phyloP scores from a whole-genome alignment of 2,329 filamentous ascomycete species.

The Aspergillus spinulosporus region DNA sequence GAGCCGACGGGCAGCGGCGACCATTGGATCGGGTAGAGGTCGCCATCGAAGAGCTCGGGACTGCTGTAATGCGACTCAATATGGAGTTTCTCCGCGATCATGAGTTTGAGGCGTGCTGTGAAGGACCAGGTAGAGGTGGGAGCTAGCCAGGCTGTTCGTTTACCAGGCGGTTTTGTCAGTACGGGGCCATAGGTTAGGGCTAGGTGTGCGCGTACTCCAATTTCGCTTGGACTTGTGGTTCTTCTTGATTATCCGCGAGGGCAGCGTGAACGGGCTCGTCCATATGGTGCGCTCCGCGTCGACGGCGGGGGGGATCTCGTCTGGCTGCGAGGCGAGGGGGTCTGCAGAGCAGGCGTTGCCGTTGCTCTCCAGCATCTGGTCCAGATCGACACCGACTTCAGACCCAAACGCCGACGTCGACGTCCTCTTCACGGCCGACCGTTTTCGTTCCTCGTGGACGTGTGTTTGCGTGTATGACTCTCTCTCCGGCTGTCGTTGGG shows the following conservation, averaged over 20 bases:
- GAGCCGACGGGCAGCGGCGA: constrained; percentile 29
- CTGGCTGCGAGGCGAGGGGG: not conserved
- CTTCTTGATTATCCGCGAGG: constrained; percentile 20
- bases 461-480: not conserved
- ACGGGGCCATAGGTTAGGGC: not conserved
- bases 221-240: constrained; percentile 23
- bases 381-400: not conserved
- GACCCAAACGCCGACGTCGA: constrained; percentile 7
- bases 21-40: constrained; percentile 32
- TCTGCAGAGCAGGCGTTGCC: not conserved
- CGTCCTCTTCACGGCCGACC: constrained; percentile 3
- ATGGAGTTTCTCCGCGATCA: constrained; percentile 25
- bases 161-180: not conserved
- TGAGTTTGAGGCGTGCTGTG: constrained; percentile 24
- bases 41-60: constrained; percentile 26
- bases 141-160: constrained; percentile 11
- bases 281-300: constrained; percentile 13
- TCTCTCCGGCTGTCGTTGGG: no score
- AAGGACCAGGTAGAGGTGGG: constrained; percentile 28
- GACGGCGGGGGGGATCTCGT: not conserved
- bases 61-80: constrained; percentile 30
- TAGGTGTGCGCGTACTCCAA: constrained; percentile 35
- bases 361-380: constrained; percentile 8
- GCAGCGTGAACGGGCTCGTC: constrained; percentile 24
- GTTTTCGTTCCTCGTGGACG: not conserved